Base-by-base conservation (phyloP, 148 eudicot species). In the Camellia japonica region DNA sequence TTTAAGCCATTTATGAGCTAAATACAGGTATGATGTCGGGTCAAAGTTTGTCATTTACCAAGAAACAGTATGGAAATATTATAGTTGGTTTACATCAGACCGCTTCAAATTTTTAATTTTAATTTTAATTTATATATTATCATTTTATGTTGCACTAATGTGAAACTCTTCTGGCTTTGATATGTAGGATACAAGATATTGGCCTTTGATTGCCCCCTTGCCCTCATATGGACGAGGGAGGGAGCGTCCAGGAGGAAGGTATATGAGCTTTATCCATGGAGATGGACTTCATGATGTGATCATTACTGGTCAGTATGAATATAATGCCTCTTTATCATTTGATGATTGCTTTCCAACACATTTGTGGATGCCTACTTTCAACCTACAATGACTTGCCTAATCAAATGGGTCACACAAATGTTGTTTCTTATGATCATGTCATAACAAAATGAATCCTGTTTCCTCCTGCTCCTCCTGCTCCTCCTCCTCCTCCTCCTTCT, bases 151-250 rank as follows among this genome's bases (percentile, higher is more conserved):
- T 63, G 67, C n/a, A 46, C 23, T n/a, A 46, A 44, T 61, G 61
- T 61, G 30, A 3, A 49, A 70, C 15, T 51, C 7, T 55, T 56
- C 70, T 62, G 18, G 19, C 2, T 64, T 76, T 75, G 56, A 74
- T 91, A 72, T 71, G 59, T 87, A 96, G 99, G 92, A 91, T 78
- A 86, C 93, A 44, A 65, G 80, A 41, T 65, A 87, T 62, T 97
- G 99, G 99, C 99, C 97, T 62, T 81, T 97, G 80, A 88, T 91
- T 73, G 89, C 87, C 63, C 98, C 99, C 6, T 68, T 97, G 85
- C 99, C 99, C 67, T 97, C 99, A 68, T 97, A 97, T 83, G 99
- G 99, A 80, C 86, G 98, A 86, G 99, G 99, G 49, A 92, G 99
- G 82, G 99, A 97, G 83, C 95, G 84, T 9, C 91, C 90, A 18